Evolutionary conservation across 2,329 filamentous ascomycete species (phyloP).

Genomic region (Pseudofabraea citricarpa): DNA sequence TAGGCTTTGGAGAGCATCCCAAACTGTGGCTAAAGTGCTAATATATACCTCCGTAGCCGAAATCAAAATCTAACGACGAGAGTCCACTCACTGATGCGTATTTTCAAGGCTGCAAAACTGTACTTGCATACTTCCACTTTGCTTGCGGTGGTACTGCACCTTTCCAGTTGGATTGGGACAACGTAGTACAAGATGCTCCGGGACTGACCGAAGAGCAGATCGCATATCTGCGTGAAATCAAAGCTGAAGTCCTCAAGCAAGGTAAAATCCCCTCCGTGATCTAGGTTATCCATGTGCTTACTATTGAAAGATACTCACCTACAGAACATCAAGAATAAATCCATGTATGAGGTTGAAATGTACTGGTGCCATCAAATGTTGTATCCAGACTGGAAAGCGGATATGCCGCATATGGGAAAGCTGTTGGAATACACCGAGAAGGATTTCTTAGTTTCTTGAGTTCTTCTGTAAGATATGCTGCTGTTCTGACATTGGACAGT

Average conservation of each 20-base stretch:
- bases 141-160: conserved; percentile 2
- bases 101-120: conserved; percentile 2
- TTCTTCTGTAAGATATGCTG: too few species aligned
- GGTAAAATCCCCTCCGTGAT: too few species aligned
- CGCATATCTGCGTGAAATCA: conserved; percentile 1
- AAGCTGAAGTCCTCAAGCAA: conserved; percentile 1
- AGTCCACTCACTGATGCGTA: conserved; percentile 1
- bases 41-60: too few species aligned
- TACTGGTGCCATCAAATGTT: not conserved
- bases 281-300: too few species aligned
- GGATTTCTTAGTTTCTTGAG: not conserved
- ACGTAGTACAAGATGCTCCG: not conserved
- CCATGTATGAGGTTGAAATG: not conserved
- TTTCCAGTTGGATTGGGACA: not conserved
- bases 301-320: too few species aligned
- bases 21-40: not conserved
- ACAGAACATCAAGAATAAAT: not conserved
- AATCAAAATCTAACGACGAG: not conserved
- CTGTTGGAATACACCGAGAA: not conserved
- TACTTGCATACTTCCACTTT: conserved; percentile 4
- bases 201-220: not conserved
- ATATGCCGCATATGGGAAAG: not conserved
- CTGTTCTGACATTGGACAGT: too few species aligned
- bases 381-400: not conserved
- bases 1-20: not conserved